Percentiles rank a stretch among this genome's conserved stretches.
phyloP scores from a whole-genome alignment of 805 yeast genomes.

The Isabelozyma heimii region DNA sequence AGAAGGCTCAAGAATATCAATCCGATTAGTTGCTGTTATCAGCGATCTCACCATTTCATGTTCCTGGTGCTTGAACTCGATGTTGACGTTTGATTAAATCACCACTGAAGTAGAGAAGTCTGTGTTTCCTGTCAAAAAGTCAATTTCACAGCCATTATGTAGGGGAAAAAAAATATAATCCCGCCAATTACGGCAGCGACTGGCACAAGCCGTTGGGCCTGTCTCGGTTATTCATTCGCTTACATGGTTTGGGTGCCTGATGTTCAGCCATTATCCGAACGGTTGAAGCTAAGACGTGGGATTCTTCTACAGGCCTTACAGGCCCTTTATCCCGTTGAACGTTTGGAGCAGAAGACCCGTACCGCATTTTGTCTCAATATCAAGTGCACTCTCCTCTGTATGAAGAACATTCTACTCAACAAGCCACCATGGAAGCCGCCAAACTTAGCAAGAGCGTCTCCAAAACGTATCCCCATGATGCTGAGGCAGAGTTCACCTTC shows the following conservation, averaged over 20 bases:
- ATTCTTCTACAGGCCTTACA: no score
- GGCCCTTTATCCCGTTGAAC: no score
- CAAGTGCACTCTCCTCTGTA: background rate
- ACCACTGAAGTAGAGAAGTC: no score
- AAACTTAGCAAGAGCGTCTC: background rate
- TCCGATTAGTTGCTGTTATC: background rate
- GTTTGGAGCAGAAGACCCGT: no score
- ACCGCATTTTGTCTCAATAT: background rate
- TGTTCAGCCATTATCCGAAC: no score
- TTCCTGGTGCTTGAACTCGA: no score
- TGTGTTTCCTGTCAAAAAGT: background rate
- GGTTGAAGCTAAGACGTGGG: no score
- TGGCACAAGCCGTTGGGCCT: background rate
- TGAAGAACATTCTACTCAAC: background rate
- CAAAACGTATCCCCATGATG: background rate
- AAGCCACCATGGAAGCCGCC: background rate
- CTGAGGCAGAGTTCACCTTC: conserved; percentile 13
- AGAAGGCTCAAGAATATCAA: background rate
- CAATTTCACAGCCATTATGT: background rate
- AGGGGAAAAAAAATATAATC: background rate
- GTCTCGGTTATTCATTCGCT: no score
- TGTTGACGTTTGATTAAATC: no score
- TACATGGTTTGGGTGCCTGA: no score
- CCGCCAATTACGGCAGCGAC: background rate
- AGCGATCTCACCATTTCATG: background rate